phyloP scores from a whole-genome alignment of 108 stramenopile species.

The Stephanodiscus minutulus region DNA sequence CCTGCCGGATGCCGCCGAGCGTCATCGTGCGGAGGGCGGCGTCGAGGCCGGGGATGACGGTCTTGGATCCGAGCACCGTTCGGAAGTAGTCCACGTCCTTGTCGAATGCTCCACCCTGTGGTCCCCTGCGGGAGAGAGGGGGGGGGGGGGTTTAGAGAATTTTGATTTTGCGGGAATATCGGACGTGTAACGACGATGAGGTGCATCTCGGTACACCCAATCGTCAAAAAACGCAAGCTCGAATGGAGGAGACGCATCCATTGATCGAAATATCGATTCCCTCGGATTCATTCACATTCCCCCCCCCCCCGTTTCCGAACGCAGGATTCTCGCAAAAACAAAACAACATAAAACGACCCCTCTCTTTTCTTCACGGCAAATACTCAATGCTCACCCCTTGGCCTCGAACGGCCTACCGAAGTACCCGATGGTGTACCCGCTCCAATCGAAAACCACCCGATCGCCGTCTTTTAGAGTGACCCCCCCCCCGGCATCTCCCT shows the following conservation, averaged over 20 bases:
- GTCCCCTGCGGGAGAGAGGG: conserved; percentile 38
- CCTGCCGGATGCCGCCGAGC: conserved; percentile 85
- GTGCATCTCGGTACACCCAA: too few relatives aligned
- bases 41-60: conserved; percentile 80
- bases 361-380: too few relatives aligned
- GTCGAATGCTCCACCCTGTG: conserved; percentile 91
- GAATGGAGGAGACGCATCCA: too few relatives aligned
- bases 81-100: conserved; percentile 83
- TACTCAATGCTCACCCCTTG: conserved; percentile 76
- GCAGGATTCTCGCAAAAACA: too few relatives aligned
- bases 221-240: too few relatives aligned
- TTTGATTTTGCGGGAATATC: too few relatives aligned
- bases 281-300: too few relatives aligned
- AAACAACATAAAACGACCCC: not conserved
- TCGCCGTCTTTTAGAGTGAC: conserved; percentile 55
- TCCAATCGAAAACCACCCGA: conserved; percentile 95
- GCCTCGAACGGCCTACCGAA: conserved; percentile 92
- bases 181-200: too few relatives aligned
- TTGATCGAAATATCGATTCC: too few relatives aligned
- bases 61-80: conserved; percentile 72
- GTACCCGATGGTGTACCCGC: conserved; percentile 95
- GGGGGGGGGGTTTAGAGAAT: too few relatives aligned
- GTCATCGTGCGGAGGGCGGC: conserved; percentile 76
- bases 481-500: conserved; percentile 14
- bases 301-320: too few relatives aligned